phyloP scores from a whole-genome alignment of 257 asterid species.

The Mitragyna speciosa region DNA sequence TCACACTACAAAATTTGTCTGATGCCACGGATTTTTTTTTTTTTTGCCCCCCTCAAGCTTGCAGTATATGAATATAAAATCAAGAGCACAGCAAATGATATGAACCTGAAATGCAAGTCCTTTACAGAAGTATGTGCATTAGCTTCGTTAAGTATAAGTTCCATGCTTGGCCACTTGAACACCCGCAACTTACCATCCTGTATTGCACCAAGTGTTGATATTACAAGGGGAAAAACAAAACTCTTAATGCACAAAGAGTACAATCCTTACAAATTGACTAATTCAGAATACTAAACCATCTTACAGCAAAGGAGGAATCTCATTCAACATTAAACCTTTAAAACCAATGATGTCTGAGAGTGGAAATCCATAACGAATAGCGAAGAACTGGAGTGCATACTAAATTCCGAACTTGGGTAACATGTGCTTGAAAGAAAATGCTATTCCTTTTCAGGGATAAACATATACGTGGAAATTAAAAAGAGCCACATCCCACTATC shows the following conservation, averaged over 20 bases:
- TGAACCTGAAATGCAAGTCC: slow-evolving; percentile 88
- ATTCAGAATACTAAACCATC: not conserved
- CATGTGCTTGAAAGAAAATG: not conserved
- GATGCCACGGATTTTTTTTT: not conserved
- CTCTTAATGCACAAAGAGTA: slow-evolving; percentile 19
- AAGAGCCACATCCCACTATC: not conserved
- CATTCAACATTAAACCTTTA: not conserved
- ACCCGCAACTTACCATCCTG: slow-evolving; percentile 96
- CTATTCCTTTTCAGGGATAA: not conserved
- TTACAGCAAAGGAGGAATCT: not conserved
- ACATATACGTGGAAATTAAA: not conserved
- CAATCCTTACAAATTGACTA: slow-evolving; percentile 1
- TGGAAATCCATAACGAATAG: not conserved
- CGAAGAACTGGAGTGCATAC: not conserved
- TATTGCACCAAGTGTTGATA: slow-evolving; percentile 36
- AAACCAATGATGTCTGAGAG: not conserved
- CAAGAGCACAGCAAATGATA: not conserved
- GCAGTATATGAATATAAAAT: not conserved
- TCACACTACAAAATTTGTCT: not conserved
- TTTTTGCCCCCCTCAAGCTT: not conserved
- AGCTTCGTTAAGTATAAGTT: slow-evolving; percentile 54
- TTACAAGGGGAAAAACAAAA: slow-evolving; percentile 15
- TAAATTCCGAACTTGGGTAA: not conserved
- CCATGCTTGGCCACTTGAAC: slow-evolving; percentile 92
- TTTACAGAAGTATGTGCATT: slow-evolving; percentile 75